Base-by-base conservation (phyloP, 2,329 filamentous ascomycete species). In the Passalora sequoiae region DNA sequence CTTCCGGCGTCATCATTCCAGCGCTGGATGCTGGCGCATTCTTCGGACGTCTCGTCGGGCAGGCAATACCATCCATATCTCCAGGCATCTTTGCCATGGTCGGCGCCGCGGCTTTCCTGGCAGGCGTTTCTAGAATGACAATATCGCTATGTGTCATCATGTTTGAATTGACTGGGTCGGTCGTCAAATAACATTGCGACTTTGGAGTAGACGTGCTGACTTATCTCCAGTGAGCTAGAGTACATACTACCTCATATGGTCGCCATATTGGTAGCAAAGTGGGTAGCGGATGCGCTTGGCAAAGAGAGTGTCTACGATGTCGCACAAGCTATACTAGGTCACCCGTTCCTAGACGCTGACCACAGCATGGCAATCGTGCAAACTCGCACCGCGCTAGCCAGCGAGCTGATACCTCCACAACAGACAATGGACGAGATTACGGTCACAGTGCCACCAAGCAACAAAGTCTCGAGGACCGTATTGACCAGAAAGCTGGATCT, bases 81-180 rank as follows among this genome's bases (percentile, higher is more conserved):
- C 76, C 77, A 0, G 75, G 77, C 2, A 77, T 80, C 40, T 79
- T 79, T 57, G 77, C 77, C 42, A 77, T 80, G 73, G 75, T 80
- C 7, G 77, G 76, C 1, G 71, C 76, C 1, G 75, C 73, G 3
- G 75, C 76, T 0, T 80, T 80, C 55, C 69, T 80, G 0, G 76
- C 76, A 1, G 77, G 77, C 4, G 75, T 80, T 1, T 73, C 70
- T 8, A 66, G 77, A 27, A 79, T 79, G 76, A 79, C 76, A 0
- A 72, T 79, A 7, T 74, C 71, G 2, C 66, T 80, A 5, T 71
- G 72, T 6, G 77, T 80, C 28, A 77, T 80, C 60, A 79, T 80
- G 75, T 79, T 80, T 58, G 76, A 77, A 57, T 66, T 80, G 6
- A 80, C 76, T 0, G 76, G 77, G n/a, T n/a, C n/a, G n/a, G n/a